phyloP scores from a whole-genome alignment of 768 basidiomycete genomes.

The Termitomyces heimii region DNA sequence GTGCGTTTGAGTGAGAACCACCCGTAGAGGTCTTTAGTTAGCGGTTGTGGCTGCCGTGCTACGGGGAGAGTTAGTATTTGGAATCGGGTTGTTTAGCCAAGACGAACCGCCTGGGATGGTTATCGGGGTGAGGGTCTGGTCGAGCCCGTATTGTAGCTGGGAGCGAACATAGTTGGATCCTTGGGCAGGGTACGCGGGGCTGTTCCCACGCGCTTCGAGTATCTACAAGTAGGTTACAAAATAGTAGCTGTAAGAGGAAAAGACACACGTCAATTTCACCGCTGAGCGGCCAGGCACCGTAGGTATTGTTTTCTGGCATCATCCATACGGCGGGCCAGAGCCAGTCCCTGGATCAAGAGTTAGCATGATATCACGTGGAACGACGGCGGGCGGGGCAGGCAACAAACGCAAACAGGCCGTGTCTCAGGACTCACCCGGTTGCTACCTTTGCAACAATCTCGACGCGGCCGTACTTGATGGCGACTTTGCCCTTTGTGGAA shows the following conservation, averaged over 20 bases:
- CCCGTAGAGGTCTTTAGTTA: conserved; percentile 27
- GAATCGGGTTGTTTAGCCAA: too few relatives aligned
- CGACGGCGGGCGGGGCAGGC: background rate
- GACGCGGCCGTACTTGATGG: conserved; percentile 54
- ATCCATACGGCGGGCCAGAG: conserved; percentile 77
- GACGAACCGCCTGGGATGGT: background rate
- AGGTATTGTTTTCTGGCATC: conserved; percentile 57
- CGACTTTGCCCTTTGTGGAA: conserved; percentile 56
- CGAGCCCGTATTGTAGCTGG: conserved; percentile 64
- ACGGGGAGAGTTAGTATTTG: conserved; percentile 13
- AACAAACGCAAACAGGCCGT: background rate
- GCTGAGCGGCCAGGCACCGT: conserved; percentile 58
- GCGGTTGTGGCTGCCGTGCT: background rate
- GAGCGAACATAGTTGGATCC: conserved; percentile 56
- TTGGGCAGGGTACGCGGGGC: conserved; percentile 43
- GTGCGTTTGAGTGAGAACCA: conserved; percentile 48
- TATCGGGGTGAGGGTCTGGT: conserved; percentile 8
- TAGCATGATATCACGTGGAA: background rate
- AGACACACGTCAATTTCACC: conserved; percentile 44
- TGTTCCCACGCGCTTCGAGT: conserved; percentile 59
- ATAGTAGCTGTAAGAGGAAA: too few relatives aligned
- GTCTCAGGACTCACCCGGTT: conserved; percentile 28
- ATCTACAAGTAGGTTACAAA: too few relatives aligned
- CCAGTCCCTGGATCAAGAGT: conserved; percentile 37
- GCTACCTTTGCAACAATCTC: conserved; percentile 61